These are phyloP conservation scores for Triticum dicoccoides DNA, from an alignment of 176 grass and related monocot species.

Conservation along the genomic window DNA sequence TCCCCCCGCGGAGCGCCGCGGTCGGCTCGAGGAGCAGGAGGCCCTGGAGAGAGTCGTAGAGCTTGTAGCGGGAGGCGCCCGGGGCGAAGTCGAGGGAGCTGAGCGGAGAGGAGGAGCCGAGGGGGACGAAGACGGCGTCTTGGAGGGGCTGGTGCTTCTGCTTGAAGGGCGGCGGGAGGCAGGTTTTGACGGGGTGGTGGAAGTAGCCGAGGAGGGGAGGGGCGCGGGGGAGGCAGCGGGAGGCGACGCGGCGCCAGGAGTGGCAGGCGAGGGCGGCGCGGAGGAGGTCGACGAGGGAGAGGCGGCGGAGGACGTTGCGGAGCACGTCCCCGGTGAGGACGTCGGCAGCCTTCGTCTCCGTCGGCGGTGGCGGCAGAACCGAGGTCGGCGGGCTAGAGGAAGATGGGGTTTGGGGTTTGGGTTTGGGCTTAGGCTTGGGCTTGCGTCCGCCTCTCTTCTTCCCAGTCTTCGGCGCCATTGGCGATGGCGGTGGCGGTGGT, in stretches of 20 bases:
- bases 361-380: background rate
- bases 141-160: background rate
- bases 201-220: background rate
- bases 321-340: background rate
- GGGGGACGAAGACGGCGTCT: background rate
- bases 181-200: background rate
- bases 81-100: background rate
- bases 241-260: background rate
- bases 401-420: background rate
- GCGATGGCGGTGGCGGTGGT: background rate
- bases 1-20: too few species aligned
- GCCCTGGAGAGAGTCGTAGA: conserved; percentile 20
- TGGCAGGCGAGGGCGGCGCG: conserved; percentile 5
- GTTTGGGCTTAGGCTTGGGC: background rate
- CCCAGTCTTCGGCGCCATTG: background rate
- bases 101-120: conserved; percentile 3
- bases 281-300: background rate
- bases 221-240: background rate
- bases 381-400: background rate
- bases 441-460: conserved; percentile 6
- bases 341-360: background rate
- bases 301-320: background rate
- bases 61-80: background rate
- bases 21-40: conserved; percentile 7
- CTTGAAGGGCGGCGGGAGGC: background rate